Evolutionary conservation across 768 basidiomycete species (phyloP).

Genomic region (Lentinula edodes): DNA sequence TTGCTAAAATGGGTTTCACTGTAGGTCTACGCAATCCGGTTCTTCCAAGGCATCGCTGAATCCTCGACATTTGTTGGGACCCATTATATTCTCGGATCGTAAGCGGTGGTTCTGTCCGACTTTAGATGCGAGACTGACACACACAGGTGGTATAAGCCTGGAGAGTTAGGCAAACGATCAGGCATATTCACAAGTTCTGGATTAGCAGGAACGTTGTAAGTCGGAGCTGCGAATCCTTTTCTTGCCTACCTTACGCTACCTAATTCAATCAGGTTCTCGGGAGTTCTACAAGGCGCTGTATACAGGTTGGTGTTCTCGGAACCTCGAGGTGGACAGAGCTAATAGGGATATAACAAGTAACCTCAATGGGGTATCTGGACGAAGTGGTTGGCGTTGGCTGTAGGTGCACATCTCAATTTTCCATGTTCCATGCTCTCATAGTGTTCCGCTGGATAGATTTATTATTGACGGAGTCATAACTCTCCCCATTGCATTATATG

Average conservation of each 20-base stretch:
- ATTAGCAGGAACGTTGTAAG: constrained; percentile 54
- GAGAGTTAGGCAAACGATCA: constrained; percentile 67
- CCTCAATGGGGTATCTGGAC: constrained; percentile 44
- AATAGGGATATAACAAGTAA: constrained; percentile 27
- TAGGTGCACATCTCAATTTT: constrained; percentile 21
- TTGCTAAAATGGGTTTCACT: neutral
- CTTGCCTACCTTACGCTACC: neutral
- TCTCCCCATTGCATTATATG: constrained; percentile 65
- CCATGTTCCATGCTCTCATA: neutral
- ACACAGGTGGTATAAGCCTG: constrained; percentile 60
- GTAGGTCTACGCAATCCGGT: constrained; percentile 66
- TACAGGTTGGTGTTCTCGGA: constrained; percentile 36
- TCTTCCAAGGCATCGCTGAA: constrained; percentile 69
- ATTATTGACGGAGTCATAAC: constrained; percentile 71
- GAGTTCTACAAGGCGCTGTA: constrained; percentile 58
- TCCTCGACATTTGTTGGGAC: constrained; percentile 75
- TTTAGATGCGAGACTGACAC: neutral
- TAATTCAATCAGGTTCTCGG: constrained; percentile 45
- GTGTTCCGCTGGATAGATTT: constrained; percentile 31
- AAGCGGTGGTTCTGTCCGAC: constrained; percentile 18
- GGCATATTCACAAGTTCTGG: constrained; percentile 69
- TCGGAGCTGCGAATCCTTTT: neutral
- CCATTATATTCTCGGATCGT: constrained; percentile 71
- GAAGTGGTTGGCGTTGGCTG: constrained; percentile 68
- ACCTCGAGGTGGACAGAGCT: neutral